Percentiles rank a stretch among this genome's conserved stretches.
phyloP scores from a whole-genome alignment of 2,329 filamentous ascomycete genomes.

The Fusarium nematophilum region DNA sequence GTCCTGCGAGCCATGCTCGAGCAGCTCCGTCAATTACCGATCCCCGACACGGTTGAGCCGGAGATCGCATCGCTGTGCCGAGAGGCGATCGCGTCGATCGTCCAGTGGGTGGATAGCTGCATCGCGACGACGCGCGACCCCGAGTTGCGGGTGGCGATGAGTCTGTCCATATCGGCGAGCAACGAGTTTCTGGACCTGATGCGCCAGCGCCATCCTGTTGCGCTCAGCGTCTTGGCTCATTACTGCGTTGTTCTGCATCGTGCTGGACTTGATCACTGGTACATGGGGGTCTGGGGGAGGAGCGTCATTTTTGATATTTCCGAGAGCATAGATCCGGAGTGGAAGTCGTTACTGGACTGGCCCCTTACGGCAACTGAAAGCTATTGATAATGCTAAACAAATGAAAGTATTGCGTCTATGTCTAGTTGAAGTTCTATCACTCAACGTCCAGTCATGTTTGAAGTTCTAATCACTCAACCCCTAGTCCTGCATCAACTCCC shows the following conservation, averaged over 20 bases:
- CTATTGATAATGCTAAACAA: not conserved
- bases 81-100: slow-evolving; percentile 1
- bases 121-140: not conserved
- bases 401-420: too few relatives aligned
- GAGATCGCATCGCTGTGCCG: not conserved
- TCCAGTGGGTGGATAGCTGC: slow-evolving; percentile 10
- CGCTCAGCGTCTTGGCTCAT: slow-evolving; percentile 25
- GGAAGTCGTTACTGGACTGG: slow-evolving; percentile 21
- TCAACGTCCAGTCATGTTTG: too few relatives aligned
- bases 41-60: slow-evolving; percentile 10
- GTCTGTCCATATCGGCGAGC: slow-evolving; percentile 22
- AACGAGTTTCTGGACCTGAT: slow-evolving; percentile 30
- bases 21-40: slow-evolving; percentile 20
- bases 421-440: too few relatives aligned
- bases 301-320: slow-evolving; percentile 17
- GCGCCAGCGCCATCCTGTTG: slow-evolving; percentile 22
- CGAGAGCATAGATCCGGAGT: slow-evolving; percentile 9
- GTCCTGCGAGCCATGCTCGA: slow-evolving; percentile 8
- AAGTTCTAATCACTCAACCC: too few relatives aligned
- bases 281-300: slow-evolving; percentile 26
- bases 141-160: slow-evolving; percentile 22
- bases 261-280: slow-evolving; percentile 22
- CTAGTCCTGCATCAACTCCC: too few relatives aligned
- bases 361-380: slow-evolving; percentile 19
- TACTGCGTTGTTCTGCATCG: slow-evolving; percentile 31